Base-by-base conservation (phyloP, 108 stramenopile genomes). In the Fragilariopsis cylindrus region DNA sequence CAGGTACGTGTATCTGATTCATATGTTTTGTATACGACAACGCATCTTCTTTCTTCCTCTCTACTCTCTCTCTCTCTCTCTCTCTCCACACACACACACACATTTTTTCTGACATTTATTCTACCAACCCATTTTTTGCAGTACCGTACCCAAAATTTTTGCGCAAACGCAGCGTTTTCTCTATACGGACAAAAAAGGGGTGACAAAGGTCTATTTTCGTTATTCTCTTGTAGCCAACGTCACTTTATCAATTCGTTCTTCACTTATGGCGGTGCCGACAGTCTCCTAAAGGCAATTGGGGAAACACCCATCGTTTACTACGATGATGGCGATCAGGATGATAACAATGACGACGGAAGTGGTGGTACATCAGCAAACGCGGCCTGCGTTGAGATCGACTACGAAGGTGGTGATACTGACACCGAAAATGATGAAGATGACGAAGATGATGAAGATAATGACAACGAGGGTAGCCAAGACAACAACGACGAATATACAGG, bases 161-260 rank as follows among this genome's bases (percentile, higher is more conserved):
- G 85, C 74, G 88, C 88, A 68, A 88, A 88, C 54, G 84, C 81
- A 7, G 85, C 84, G 1, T 88, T 80, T 57, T 77, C 76, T 13
- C 69, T 88, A 44, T 84, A 84, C 42, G 83, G 85, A 9, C 72
- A 73, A 19, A 82, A 82, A 66, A 57, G 57, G n/a, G 39, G 13
- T 45, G 48, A 57, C 13, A 42, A 12, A 13, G 50, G 13, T 48
- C 12, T 50, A 3, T 53, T 48, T 11, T 46, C 41, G 16, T 48
- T 21, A 19, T 68, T 57, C 43, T 60, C 69, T 47, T 80, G 88
- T 70, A 56, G 45, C 18, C 58, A 71, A 41, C 15, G 48, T 1
- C 60, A 72, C 47, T 88, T 74, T 49, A 86, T 88, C 70, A 84
- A 88, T 63, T 84, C 84, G 0, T 88, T 86, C 65, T 86, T 88